Base-by-base conservation (phyloP, 192 early-diverging fungal species). In the Glomus cerebriforme region DNA sequence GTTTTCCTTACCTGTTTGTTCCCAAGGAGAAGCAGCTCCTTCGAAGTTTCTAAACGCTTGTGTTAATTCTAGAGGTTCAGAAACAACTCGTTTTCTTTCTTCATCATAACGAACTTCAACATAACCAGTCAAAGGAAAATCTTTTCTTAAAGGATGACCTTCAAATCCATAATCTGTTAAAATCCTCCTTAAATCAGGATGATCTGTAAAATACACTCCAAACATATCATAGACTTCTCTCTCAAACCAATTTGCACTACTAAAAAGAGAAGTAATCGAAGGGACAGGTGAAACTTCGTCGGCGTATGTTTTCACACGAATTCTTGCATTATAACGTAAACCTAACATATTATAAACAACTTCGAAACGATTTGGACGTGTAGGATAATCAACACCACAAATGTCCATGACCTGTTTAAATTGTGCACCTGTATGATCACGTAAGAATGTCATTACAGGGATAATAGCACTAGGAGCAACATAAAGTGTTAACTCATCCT, bases 161-260 rank as follows among this genome's bases (percentile, higher is more conserved):
- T 99, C 97, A 74, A 98, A 99, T 31, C 98, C 98, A 81, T 99
- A 99, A 85, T 98, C 96, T 64, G 96, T 97, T 85, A 99, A 91
- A 81, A 99, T 98, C 59, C 98, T 88, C 64, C 98, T 85, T 83
- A 99, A 84, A 87, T 99, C 98, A 9, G 98, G 98, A 81, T 99
- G 98, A 59, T 92, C 94, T 0, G 90, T 88, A 82, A 99, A 99
- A 85, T 96, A 96, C 62, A 99, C 90, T 71, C 98, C 98, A 80
- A 92, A 99, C 98, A 99, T 99, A 80, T 99, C 98, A 86, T 93
- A 99, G 27, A 92, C 94, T 85, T 99, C 98, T 83, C 98, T 94
- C 86, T 99, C 98, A 77, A 95, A 93, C 98, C 98, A 99, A 85
- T 97, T 98, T 59, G 96, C 97, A 47, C 92, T 89, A 75, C 85